Percentiles rank a stretch among this genome's conserved stretches.
Evolutionary conservation across 345 rosid species (phyloP).

Genomic region (Excoecaria cochinchinensis): DNA sequence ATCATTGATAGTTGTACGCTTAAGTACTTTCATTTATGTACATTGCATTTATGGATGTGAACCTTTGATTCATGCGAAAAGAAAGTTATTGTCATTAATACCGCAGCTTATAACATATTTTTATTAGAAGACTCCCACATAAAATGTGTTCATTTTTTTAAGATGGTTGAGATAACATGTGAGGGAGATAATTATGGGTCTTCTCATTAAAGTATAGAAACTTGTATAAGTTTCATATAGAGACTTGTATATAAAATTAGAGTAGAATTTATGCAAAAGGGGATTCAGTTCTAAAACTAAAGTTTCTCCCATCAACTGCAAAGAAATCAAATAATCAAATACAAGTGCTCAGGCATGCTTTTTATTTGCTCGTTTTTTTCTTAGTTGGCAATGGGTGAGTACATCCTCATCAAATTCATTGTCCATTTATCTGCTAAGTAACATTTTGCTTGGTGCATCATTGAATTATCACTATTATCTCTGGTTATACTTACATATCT

Average conservation of each 20-base stretch:
- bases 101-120: background rate
- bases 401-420: background rate
- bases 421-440: background rate
- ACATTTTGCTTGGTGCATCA: background rate
- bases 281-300: background rate
- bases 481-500: background rate
- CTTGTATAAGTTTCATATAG: background rate
- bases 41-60: background rate
- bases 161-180: background rate
- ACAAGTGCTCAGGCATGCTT: background rate
- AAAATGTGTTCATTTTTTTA: background rate
- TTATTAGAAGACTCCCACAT: background rate
- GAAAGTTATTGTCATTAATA: background rate
- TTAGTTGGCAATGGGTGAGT: background rate
- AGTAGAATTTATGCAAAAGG: background rate
- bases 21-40: background rate
- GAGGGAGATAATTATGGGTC: background rate
- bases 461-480: background rate
- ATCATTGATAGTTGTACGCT: background rate
- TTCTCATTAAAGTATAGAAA: background rate
- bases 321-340: background rate
- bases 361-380: background rate
- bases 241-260: background rate
- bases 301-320: background rate
- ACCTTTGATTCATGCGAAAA: background rate